These are phyloP conservation scores for Akanthomyces uredinophilus DNA, from an alignment of 2,329 filamentous ascomycete species.

Conservation along the genomic window DNA sequence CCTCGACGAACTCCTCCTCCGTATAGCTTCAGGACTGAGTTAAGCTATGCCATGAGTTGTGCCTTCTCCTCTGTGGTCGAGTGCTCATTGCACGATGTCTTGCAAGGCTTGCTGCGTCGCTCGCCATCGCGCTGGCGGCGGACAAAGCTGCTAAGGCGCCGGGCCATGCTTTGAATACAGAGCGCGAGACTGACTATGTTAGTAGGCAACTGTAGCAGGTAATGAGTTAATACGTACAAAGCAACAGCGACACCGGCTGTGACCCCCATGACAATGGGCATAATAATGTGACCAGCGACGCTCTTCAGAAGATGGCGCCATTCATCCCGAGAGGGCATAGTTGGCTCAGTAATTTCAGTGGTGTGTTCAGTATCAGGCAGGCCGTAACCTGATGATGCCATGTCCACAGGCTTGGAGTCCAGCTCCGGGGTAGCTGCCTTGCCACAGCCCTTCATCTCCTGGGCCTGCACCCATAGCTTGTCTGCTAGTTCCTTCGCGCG, in stretches of 20 bases:
- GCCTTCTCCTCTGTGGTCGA: slow-evolving; percentile 44
- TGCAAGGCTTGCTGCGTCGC: slow-evolving; percentile 27
- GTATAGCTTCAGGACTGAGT: background rate
- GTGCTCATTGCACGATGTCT: slow-evolving; percentile 33
- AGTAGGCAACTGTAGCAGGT: slow-evolving; percentile 19
- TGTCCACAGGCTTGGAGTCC: background rate
- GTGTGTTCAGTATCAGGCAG: background rate
- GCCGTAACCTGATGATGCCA: background rate
- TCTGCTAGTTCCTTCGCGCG: slow-evolving; percentile 37
- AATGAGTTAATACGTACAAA: slow-evolving; percentile 40
- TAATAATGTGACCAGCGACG: slow-evolving; percentile 56
- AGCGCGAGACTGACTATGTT: slow-evolving; percentile 51
- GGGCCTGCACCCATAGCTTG: slow-evolving; percentile 18
- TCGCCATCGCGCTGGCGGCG: slow-evolving; percentile 20
- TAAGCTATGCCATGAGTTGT: slow-evolving; percentile 37
- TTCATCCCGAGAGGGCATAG: slow-evolving; percentile 2
- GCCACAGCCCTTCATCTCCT: slow-evolving; percentile 17
- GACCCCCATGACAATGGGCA: slow-evolving; percentile 65
- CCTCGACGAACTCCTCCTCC: background rate
- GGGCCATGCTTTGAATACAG: slow-evolving; percentile 56
- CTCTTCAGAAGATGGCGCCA: slow-evolving; percentile 41
- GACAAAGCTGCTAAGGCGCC: slow-evolving; percentile 53
- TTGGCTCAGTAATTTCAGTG: background rate
- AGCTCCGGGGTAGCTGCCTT: background rate
- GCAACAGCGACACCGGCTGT: slow-evolving; percentile 63